phyloP scores from a whole-genome alignment of 2,329 filamentous ascomycete species.

The Apiospora hydei region DNA sequence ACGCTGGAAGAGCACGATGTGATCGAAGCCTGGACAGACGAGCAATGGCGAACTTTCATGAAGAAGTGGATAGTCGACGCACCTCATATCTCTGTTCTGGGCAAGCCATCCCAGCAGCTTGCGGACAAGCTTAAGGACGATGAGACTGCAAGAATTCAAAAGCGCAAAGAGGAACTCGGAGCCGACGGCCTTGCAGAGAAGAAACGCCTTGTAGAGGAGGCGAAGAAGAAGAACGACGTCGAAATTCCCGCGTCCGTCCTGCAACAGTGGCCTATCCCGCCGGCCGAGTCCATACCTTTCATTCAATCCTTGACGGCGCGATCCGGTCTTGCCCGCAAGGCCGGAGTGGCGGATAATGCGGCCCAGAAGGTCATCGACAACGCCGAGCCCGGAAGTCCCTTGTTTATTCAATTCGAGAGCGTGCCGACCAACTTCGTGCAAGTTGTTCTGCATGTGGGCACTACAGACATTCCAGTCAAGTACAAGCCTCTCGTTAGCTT shows the following conservation, averaged over 20 bases:
- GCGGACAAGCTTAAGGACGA: conserved; percentile 82
- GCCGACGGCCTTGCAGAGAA: conserved; percentile 81
- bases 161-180: conserved; percentile 80
- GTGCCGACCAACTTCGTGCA: conserved; percentile 93
- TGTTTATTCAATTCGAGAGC: conserved; percentile 97
- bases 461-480: conserved; percentile 77
- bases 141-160: conserved; percentile 79
- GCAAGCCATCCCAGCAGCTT: conserved; percentile 81
- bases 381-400: conserved; percentile 66
- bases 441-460: conserved; percentile 81
- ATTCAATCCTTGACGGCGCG: conserved; percentile 87
- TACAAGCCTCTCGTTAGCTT: conserved; percentile 84
- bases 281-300: conserved; percentile 92
- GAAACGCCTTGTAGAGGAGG: conserved; percentile 77
- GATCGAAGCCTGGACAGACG: conserved; percentile 81
- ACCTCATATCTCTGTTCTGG: conserved; percentile 86
- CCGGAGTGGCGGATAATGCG: conserved; percentile 71
- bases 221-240: conserved; percentile 87
- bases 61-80: conserved; percentile 86
- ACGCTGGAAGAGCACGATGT: conserved; percentile 67
- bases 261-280: conserved; percentile 81
- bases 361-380: conserved; percentile 80
- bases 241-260: conserved; percentile 85
- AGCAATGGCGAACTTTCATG: conserved; percentile 83
- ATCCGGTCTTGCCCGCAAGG: conserved; percentile 76